These are phyloP conservation scores for Penicillium macrosclerotiorum DNA, from an alignment of 495 filamentous ascomycete species.

Conservation along the genomic window DNA sequence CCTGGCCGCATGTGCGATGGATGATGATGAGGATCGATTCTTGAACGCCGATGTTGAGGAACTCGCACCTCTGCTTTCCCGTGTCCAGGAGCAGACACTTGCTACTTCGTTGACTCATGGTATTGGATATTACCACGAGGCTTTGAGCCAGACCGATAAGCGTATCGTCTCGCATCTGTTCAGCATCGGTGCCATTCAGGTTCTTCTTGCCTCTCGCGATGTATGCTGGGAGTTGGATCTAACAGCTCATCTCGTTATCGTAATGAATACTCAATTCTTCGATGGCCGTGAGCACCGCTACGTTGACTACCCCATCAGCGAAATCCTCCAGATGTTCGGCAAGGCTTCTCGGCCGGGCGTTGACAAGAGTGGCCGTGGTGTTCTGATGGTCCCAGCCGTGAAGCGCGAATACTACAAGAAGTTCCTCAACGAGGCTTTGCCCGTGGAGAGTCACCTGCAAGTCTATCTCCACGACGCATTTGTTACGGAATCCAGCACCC, in stretches of 20 bases:
- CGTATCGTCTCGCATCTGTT: slow-evolving; percentile 90
- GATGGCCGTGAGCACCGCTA: slow-evolving; percentile 97
- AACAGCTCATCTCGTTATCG: slow-evolving; percentile 84
- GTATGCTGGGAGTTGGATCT: slow-evolving; percentile 94
- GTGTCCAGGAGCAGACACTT: slow-evolving; percentile 80
- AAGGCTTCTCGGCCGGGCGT: slow-evolving; percentile 76
- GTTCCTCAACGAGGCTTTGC: slow-evolving; percentile 94
- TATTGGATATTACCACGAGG: slow-evolving; percentile 97
- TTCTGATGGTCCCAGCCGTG: slow-evolving; percentile 90
- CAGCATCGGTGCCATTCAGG: slow-evolving; percentile 86
- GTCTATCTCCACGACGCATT: slow-evolving; percentile 92
- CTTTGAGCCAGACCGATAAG: slow-evolving; percentile 83
- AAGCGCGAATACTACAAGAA: slow-evolving; percentile 98
- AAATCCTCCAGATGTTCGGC: slow-evolving; percentile 99
- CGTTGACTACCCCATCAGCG: slow-evolving; percentile 92
- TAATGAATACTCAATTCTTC: slow-evolving; percentile 99
- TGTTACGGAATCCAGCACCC: slow-evolving; percentile 92
- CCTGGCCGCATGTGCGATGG: slow-evolving; percentile 75
- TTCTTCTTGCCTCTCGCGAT: slow-evolving; percentile 89
- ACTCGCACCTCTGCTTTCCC: slow-evolving; percentile 74
- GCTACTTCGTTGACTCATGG: slow-evolving; percentile 92
- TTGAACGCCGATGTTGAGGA: slow-evolving; percentile 76
- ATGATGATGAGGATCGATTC: slow-evolving; percentile 93
- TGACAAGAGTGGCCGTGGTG: slow-evolving; percentile 81
- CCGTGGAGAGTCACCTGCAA: slow-evolving; percentile 92